Evolutionary conservation across 2,329 filamentous ascomycete genomes (phyloP).

Genomic region (Xylariales sp.): DNA sequence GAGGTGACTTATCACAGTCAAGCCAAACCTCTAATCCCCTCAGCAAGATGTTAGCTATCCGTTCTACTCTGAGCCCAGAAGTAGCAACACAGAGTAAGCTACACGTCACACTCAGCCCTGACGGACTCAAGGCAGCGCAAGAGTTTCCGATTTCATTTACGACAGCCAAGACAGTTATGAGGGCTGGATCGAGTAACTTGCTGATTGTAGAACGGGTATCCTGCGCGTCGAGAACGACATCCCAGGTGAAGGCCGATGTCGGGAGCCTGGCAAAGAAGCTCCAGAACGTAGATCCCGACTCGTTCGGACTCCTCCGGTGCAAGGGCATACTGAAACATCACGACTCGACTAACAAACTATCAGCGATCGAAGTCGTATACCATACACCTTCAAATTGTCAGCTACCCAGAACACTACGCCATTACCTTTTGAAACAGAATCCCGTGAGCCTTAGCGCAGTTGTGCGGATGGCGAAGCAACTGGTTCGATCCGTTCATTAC

Average conservation of each 20-base stretch:
- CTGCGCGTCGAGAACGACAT: constrained; percentile 2
- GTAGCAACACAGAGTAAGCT: neutral
- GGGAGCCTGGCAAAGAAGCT: constrained; percentile 24
- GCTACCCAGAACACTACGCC: constrained; percentile 16
- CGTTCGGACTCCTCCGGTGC: constrained; percentile 26
- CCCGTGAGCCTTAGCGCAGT: constrained; percentile 14
- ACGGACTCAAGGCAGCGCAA: constrained; percentile 21
- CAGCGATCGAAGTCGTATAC: constrained; percentile 24
- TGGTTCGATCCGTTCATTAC: constrained; percentile 29
- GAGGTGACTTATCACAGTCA: neutral
- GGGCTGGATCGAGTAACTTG: constrained; percentile 13
- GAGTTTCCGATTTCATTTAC: constrained; percentile 7
- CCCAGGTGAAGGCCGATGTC: constrained; percentile 23
- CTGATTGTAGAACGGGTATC: constrained; percentile 23
- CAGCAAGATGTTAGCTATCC: constrained; percentile 20
- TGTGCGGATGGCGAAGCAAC: constrained; percentile 25
- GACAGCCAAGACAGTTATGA: constrained; percentile 1
- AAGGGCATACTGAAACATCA: constrained; percentile 23
- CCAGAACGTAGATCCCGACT: constrained; percentile 21
- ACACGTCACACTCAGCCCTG: constrained; percentile 11
- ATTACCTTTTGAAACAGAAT: constrained; percentile 15
- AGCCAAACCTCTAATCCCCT: constrained; percentile 2
- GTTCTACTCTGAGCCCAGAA: constrained; percentile 13
- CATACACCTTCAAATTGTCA: constrained; percentile 6
- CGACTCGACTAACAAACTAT: constrained; percentile 18